These are phyloP conservation scores for Tetracladium setigerum DNA, from an alignment of 495 filamentous ascomycete species.

Conservation along the genomic window DNA sequence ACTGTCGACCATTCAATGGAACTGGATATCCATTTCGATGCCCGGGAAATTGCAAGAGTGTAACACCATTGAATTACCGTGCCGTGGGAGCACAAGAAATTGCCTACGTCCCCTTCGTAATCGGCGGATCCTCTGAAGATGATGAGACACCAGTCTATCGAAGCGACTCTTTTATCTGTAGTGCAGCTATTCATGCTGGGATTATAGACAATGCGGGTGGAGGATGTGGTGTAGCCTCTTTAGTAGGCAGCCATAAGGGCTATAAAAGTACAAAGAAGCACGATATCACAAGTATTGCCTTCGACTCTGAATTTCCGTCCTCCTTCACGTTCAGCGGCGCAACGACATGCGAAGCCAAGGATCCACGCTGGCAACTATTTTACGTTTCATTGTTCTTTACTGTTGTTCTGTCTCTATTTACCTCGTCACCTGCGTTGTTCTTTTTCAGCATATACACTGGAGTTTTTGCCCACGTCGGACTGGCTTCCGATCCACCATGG, in stretches of 20 bases:
- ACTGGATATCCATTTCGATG: constrained; percentile 69
- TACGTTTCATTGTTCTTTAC: constrained; percentile 66
- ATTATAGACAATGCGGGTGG: constrained; percentile 58
- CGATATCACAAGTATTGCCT: constrained; percentile 59
- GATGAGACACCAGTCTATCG: constrained; percentile 51
- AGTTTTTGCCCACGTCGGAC: constrained; percentile 69
- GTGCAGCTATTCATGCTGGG: constrained; percentile 72
- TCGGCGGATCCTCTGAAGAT: constrained; percentile 60
- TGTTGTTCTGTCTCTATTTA: constrained; percentile 57
- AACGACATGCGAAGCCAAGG: constrained; percentile 47
- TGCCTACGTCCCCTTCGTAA: constrained; percentile 61
- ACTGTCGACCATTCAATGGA: constrained; percentile 73
- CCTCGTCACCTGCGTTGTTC: constrained; percentile 56
- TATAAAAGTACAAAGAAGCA: constrained; percentile 52
- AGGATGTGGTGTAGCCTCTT: constrained; percentile 66
- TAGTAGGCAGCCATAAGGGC: constrained; percentile 58
- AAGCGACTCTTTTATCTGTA: constrained; percentile 78
- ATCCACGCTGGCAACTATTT: constrained; percentile 67
- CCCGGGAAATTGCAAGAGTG: constrained; percentile 63
- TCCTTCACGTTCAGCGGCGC: constrained; percentile 55
- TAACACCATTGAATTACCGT: constrained; percentile 60
- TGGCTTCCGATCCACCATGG: constrained; percentile 68
- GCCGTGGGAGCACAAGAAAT: constrained; percentile 68
- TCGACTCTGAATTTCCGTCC: constrained; percentile 72
- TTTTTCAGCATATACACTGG: constrained; percentile 67